Evolutionary conservation across 2,329 filamentous ascomycete species (phyloP).

Genomic region (Botrytis deweyae): DNA sequence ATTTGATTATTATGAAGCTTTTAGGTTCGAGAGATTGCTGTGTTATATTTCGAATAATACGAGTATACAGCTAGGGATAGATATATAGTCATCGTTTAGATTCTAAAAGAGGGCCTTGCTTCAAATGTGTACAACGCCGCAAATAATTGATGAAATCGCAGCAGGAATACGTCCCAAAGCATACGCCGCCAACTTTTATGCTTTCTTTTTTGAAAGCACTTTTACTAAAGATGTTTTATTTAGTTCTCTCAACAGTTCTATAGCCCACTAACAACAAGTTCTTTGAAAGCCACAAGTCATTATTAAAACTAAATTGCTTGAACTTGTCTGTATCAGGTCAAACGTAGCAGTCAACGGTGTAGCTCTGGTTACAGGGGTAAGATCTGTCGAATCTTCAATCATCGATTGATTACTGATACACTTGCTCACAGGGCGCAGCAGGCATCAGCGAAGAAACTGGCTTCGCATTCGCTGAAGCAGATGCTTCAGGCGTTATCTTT

Average conservation of each 20-base stretch:
- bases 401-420: not conserved
- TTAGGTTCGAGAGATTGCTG: too few relatives aligned
- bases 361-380: not conserved
- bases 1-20: too few relatives aligned
- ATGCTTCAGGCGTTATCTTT: slow-evolving; percentile 30
- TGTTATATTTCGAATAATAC: too few relatives aligned
- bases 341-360: not conserved
- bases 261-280: not conserved
- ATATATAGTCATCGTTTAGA: too few relatives aligned
- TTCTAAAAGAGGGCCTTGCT: too few relatives aligned
- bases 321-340: not conserved
- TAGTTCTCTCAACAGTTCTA: not conserved
- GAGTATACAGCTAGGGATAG: too few relatives aligned
- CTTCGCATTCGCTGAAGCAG: slow-evolving; percentile 5
- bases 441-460: not conserved
- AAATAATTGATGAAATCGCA: too few relatives aligned
- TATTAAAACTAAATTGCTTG: not conserved
- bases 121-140: too few relatives aligned
- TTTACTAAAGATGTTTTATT: not conserved
- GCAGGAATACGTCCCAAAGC: not conserved
- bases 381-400: not conserved
- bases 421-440: not conserved
- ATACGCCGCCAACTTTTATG: not conserved
- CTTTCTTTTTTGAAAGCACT: not conserved
- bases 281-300: not conserved